Evolutionary conservation across 148 eudicot species (phyloP), one percentile per base, ranked within the genome.

Genomic region (Chenopodium suecicum): DNA sequence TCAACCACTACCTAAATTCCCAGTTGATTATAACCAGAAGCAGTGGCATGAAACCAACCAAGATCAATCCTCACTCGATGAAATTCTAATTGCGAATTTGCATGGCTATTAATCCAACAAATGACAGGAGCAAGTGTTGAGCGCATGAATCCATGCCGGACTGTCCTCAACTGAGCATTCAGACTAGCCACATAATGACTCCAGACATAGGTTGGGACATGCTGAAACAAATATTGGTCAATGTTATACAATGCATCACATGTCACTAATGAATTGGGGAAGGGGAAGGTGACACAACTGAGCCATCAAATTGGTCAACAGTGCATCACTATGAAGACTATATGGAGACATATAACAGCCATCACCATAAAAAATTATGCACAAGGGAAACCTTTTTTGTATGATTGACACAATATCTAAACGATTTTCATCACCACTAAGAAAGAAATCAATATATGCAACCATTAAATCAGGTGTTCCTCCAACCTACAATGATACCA

Each of bases 321-420:
- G 74, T 71, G 83, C 63, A 83, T 93, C 97, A 81, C 91, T 91
- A 48, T 93, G 89, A 81, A 93, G 90, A 87, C 81, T 88, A 85
- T 93, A 93, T 22, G 97, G 95, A 77, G 97, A 86, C 97, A 93
- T 93, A 75, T 93, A 93, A 86, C 93, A 90, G 87, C 97, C 97
- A 88, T 90, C 89, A 70, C 95, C 97, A 23, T 95, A 95, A 84
- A 93, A 91, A 62, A 93, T 87, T 82, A 93, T 90, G 89, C 95
- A 88, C 92, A 93, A 87, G 69, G 97, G 97, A 78, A 93, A 93
- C 82, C 97, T 90, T 80, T 90, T 90, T 84, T 88, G 90, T 78
- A 91, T 91, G 75, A 87, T 93, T 77, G 90, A 80, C 70, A 88
- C 95, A 81, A 93, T 88, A 86, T 93, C 97, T 81, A 87, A 67